A percentile compares a stretch with the other conserved stretches of the same genome.
Conservation (phyloP, 352 stramenopile genomes). For the Globisporangium radiosum region DNA sequence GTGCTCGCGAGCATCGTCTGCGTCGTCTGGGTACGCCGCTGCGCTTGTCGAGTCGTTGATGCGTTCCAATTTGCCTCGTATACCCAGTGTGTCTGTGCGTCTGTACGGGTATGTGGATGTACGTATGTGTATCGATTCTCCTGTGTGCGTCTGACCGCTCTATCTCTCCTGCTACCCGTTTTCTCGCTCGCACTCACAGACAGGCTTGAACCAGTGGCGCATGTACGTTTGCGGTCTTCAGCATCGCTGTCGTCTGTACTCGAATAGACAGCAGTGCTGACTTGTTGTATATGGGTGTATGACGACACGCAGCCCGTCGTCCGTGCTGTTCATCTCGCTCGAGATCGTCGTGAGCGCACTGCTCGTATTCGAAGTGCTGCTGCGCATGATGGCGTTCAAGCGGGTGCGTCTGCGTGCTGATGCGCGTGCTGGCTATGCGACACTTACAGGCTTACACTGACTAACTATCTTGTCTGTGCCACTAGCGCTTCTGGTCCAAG, state of each 20-base stretch:
- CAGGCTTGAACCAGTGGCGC: constrained; percentile 63
- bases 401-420: constrained; percentile 21
- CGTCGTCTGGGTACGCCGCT: constrained; percentile 47
- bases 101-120: neutral
- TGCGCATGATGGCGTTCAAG: constrained; percentile 79
- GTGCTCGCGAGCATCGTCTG: constrained; percentile 64
- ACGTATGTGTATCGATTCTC: neutral
- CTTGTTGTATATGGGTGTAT: neutral
- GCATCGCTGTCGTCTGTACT: neutral
- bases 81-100: too few relatives aligned
- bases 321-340: constrained; percentile 71
- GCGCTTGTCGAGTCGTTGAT: too few relatives aligned
- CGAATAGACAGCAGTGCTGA: neutral
- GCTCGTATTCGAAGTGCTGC: constrained; percentile 71
- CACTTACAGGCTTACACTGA: neutral
- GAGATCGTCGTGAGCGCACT: constrained; percentile 72
- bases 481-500: constrained; percentile 73
- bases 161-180: neutral
- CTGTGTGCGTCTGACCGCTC: neutral
- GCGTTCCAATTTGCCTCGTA: too few relatives aligned
- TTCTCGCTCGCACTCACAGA: constrained; percentile 21
- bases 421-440: neutral
- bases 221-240: constrained; percentile 29
- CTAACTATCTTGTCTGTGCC: neutral
- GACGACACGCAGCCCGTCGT: constrained; percentile 39